Evolutionary conservation across 176 grass and related monocot genomes (phyloP).

Genomic region (Lolium multiflorum): DNA sequence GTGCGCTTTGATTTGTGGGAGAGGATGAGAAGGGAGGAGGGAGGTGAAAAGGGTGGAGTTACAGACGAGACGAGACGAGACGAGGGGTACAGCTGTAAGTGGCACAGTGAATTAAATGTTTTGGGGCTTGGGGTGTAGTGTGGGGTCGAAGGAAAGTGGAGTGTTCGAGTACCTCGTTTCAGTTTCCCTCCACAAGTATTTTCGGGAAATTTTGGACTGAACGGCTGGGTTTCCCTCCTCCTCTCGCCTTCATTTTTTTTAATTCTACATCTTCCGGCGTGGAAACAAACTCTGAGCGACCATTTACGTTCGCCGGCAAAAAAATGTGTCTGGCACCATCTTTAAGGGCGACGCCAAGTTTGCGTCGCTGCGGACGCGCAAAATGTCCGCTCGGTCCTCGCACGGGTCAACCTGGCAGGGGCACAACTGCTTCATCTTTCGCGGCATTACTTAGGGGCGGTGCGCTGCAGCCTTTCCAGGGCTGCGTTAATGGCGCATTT

Average conservation of each 20-base stretch:
- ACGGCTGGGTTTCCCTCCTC: not conserved
- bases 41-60: constrained; percentile 29
- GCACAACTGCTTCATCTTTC: too few species aligned
- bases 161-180: constrained; percentile 5
- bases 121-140: not conserved
- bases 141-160: not conserved
- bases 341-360: too few species aligned
- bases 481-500: too few species aligned
- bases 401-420: too few species aligned
- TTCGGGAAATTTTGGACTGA: constrained; percentile 1
- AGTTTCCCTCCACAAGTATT: constrained; percentile 10
- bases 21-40: not conserved
- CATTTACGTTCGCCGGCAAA: too few species aligned
- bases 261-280: too few species aligned
- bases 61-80: not conserved
- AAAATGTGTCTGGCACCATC: too few species aligned
- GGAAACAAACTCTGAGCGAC: too few species aligned
- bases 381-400: too few species aligned
- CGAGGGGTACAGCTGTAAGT: constrained; percentile 18
- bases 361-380: too few species aligned
- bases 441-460: too few species aligned
- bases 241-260: not conserved
- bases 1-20: constrained; percentile 19
- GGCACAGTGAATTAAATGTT: constrained; percentile 26
- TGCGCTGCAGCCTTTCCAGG: too few species aligned